phyloP scores from a whole-genome alignment of 306 rosid genomes.

The Amphicarpaea edgeworthii region DNA sequence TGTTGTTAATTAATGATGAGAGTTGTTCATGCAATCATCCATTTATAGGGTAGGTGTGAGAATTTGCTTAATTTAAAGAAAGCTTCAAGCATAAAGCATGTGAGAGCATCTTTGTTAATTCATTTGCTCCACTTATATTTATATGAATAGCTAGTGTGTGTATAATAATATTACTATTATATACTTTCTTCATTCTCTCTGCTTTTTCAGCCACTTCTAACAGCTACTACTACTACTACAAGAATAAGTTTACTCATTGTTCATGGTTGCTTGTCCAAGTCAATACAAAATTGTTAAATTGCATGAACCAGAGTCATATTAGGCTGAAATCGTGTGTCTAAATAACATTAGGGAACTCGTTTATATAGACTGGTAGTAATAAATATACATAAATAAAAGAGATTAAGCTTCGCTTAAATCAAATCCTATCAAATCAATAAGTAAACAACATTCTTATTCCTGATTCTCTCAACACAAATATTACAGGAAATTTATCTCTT shows the following conservation, averaged over 20 bases:
- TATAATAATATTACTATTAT: constrained; percentile 26
- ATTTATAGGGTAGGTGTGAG: constrained; percentile 52
- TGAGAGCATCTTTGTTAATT: constrained; percentile 51
- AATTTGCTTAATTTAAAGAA: constrained; percentile 35
- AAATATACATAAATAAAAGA: too few species aligned
- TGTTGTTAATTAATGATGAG: constrained; percentile 28
- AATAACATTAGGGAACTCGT: too few species aligned
- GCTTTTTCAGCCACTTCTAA: constrained; percentile 21
- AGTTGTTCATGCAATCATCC: constrained; percentile 29
- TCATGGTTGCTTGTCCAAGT: constrained; percentile 8
- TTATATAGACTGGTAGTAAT: too few species aligned
- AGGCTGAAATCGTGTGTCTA: too few species aligned
- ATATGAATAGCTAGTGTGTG: background rate
- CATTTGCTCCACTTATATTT: constrained; percentile 14
- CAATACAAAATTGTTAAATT: too few species aligned
- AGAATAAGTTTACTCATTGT: background rate
- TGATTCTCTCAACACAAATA: constrained; percentile 17
- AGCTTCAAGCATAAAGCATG: constrained; percentile 44
- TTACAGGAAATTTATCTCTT: background rate
- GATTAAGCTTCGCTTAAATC: too few species aligned
- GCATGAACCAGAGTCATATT: too few species aligned
- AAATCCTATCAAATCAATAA: too few species aligned
- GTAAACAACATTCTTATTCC: too few species aligned
- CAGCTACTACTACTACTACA: background rate
- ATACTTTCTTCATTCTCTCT: constrained; percentile 1